Evolutionary conservation across 768 basidiomycete genomes (phyloP).

Genomic region (Lentinula detonsa): DNA sequence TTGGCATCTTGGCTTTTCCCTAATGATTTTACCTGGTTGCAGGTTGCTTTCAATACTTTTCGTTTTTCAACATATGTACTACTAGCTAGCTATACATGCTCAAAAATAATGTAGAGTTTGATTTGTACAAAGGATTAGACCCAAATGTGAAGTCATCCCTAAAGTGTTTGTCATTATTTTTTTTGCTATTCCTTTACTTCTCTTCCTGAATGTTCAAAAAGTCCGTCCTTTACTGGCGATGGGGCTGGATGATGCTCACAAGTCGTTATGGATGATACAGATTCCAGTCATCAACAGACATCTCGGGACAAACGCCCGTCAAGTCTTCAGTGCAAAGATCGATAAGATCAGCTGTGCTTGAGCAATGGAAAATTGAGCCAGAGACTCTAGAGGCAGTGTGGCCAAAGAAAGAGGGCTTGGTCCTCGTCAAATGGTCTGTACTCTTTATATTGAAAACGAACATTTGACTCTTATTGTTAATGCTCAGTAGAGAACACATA

Average conservation of each 20-base stretch:
- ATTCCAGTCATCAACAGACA: constrained; percentile 71
- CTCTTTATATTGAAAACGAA: background rate
- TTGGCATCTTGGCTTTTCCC: constrained; percentile 15
- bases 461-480: constrained; percentile 14
- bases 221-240: constrained; percentile 26
- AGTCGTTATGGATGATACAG: constrained; percentile 25
- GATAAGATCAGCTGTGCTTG: constrained; percentile 73
- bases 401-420: constrained; percentile 97
- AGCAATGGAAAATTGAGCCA: constrained; percentile 77
- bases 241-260: background rate
- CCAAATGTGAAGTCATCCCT: too few relatives aligned
- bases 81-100: constrained; percentile 22
- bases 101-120: constrained; percentile 32
- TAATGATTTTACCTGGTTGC: constrained; percentile 18
- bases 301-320: constrained; percentile 84
- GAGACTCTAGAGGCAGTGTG: constrained; percentile 88
- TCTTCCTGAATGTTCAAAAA: constrained; percentile 65
- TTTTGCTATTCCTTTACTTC: background rate
- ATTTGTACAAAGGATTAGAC: background rate
- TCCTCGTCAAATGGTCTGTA: constrained; percentile 89
- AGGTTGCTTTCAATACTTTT: constrained; percentile 20
- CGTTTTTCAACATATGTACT: constrained; percentile 27
- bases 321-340: constrained; percentile 91
- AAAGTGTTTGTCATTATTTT: background rate
- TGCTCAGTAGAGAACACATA: constrained; percentile 85